Percentiles rank a stretch among this genome's conserved stretches.
Conservation (phyloP, 768 basidiomycete species). For the Suillus decipiens region DNA sequence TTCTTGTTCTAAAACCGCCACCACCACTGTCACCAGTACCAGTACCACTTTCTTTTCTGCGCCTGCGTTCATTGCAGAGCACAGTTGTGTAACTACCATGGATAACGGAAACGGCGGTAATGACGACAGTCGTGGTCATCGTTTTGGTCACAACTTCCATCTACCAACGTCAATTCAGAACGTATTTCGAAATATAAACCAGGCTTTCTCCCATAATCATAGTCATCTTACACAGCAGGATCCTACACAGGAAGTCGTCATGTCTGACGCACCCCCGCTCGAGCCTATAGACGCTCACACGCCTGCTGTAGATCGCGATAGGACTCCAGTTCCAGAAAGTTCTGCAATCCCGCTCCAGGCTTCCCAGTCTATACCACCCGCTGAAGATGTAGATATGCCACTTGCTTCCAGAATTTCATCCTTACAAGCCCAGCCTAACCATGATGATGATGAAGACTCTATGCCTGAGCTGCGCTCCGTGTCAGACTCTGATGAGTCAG, state of each 20-base stretch:
- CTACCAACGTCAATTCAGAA: slow-evolving; percentile 30
- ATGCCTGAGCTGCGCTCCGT: slow-evolving; percentile 46
- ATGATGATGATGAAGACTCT: slow-evolving; percentile 37
- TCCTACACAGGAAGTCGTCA: not conserved
- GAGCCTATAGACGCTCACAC: slow-evolving; percentile 9
- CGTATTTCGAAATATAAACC: slow-evolving; percentile 34
- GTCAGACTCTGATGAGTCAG: slow-evolving; percentile 39
- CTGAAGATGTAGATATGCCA: slow-evolving; percentile 15
- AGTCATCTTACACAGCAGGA: slow-evolving; percentile 8
- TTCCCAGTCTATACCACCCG: slow-evolving; percentile 11
- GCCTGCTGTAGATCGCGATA: slow-evolving; percentile 5
- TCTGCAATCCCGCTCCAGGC: slow-evolving; percentile 8
- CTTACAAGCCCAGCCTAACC: slow-evolving; percentile 5
- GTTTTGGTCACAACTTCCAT: slow-evolving; percentile 23
- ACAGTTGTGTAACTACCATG: not conserved
- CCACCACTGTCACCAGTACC: slow-evolving; percentile 1
- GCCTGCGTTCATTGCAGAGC: not conserved
- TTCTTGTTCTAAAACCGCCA: slow-evolving; percentile 25
- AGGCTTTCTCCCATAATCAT: slow-evolving; percentile 25
- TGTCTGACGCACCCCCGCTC: slow-evolving; percentile 8
- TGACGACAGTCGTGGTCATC: slow-evolving; percentile 11
- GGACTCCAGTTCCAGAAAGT: slow-evolving; percentile 8
- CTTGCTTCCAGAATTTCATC: not conserved
- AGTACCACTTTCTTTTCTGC: slow-evolving; percentile 17
- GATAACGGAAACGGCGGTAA: slow-evolving; percentile 18